These are phyloP conservation scores for Boletus edulis DNA, from an alignment of 768 basidiomycete species.

Conservation along the genomic window DNA sequence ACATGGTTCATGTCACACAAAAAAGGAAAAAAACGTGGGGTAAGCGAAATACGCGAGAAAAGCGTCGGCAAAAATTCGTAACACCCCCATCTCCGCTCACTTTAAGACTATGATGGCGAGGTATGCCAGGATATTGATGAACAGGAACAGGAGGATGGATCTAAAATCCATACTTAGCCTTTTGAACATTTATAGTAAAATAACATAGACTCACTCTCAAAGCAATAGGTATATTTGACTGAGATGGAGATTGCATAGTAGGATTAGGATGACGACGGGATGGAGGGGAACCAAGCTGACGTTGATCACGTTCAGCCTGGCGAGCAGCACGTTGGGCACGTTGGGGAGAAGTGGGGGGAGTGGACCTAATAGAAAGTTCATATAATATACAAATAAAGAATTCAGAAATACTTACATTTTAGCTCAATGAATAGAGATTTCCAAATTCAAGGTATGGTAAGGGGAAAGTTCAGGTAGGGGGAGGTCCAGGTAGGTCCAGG, in stretches of 20 bases:
- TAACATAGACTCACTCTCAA: neutral
- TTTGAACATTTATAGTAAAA: neutral
- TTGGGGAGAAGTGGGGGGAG: neutral
- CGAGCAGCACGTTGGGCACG: neutral
- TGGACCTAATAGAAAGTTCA: neutral
- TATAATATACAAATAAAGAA: neutral
- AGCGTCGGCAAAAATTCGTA: too few relatives aligned
- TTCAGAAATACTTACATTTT: too few relatives aligned
- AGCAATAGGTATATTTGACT: neutral
- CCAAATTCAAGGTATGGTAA: too few relatives aligned
- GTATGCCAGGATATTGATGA: slow-evolving; percentile 2
- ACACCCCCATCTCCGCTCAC: too few relatives aligned
- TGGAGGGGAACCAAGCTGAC: neutral
- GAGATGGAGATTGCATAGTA: neutral
- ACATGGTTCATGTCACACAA: too few relatives aligned
- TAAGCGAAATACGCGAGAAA: too few relatives aligned
- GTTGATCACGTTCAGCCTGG: neutral
- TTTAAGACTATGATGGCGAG: neutral
- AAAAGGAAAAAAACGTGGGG: too few relatives aligned
- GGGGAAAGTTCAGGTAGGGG: neutral
- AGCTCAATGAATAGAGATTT: too few relatives aligned
- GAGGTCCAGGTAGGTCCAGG: too few relatives aligned
- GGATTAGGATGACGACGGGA: neutral
- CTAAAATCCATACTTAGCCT: neutral
- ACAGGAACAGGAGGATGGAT: neutral